Conservation (phyloP, 148 eudicot genomes). For the Chenopodium berlandieri region DNA sequence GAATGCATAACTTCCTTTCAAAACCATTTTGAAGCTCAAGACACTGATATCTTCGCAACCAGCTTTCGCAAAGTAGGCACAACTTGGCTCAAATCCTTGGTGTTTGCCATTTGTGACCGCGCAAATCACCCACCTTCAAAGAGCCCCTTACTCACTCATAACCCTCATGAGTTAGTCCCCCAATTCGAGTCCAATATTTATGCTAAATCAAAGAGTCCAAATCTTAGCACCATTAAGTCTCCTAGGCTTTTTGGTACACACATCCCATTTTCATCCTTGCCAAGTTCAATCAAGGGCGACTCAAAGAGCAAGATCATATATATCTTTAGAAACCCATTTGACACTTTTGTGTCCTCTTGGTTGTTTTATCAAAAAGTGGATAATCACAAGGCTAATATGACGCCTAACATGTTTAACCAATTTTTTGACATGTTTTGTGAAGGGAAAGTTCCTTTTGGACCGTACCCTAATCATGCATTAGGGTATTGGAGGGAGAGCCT, state of each 20-base stretch:
- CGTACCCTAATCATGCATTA: constrained; percentile 23
- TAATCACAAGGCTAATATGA: background rate
- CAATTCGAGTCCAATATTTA: constrained; percentile 23
- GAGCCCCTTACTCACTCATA: constrained; percentile 23
- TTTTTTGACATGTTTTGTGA: constrained; percentile 25
- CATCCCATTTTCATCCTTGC: constrained; percentile 31
- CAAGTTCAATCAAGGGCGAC: constrained; percentile 26
- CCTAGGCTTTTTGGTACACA: constrained; percentile 44
- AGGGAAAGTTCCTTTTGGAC: constrained; percentile 22
- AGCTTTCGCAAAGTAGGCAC: constrained; percentile 20
- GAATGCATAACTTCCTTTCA: constrained; percentile 23
- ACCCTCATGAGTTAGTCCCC: constrained; percentile 26
- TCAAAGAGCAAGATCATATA: constrained; percentile 26
- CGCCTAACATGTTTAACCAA: background rate
- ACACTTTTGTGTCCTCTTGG: constrained; percentile 23
- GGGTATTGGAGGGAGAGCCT: constrained; percentile 24
- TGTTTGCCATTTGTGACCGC: constrained; percentile 15
- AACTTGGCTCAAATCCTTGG: constrained; percentile 30
- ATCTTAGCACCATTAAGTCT: background rate
- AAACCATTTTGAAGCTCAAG: constrained; percentile 30
- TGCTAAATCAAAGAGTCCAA: constrained; percentile 12
- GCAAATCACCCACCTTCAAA: background rate
- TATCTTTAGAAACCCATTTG: constrained; percentile 25
- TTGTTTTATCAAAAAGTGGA: background rate
- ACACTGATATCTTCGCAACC: background rate